phyloP scores from a whole-genome alignment of 805 yeast genomes.

The Candida insectorum region DNA sequence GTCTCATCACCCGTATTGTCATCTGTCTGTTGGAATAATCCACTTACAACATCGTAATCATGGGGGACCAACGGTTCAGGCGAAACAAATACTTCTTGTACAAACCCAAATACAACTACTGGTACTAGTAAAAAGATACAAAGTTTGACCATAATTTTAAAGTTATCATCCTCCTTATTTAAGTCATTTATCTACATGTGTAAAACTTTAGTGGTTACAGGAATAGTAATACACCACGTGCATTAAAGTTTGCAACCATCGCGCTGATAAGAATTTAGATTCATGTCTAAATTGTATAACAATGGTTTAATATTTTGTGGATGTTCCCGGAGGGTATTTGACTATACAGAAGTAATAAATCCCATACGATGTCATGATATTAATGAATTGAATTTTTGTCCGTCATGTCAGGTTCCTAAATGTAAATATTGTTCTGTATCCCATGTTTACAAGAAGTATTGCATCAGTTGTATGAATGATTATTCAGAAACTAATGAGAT shows the following conservation, averaged over 20 bases:
- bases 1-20: constrained; percentile 11
- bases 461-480: constrained; percentile 36
- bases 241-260: too few species aligned
- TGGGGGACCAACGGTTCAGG: too few species aligned
- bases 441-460: constrained; percentile 27
- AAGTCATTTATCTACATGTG: too few species aligned
- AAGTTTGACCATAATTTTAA: too few species aligned
- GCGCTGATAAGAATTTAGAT: too few species aligned
- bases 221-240: too few species aligned
- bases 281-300: constrained; percentile 22
- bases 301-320: constrained; percentile 21
- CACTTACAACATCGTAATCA: constrained; percentile 10
- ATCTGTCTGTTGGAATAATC: constrained; percentile 19
- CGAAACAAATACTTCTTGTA: too few species aligned
- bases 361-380: constrained; percentile 2
- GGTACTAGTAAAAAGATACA: too few species aligned
- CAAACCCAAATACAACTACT: too few species aligned
- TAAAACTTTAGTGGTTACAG: too few species aligned
- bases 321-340: constrained; percentile 1
- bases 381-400: constrained; percentile 31
- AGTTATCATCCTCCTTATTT: too few species aligned
- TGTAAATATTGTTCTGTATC: constrained; percentile 24
- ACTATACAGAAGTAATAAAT: constrained; percentile 1
- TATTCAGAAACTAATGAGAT: constrained; percentile 19
- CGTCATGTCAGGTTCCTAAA: constrained; percentile 29